Conservation (phyloP, 139 green algal genomes). For the Picochlorum sp. region DNA sequence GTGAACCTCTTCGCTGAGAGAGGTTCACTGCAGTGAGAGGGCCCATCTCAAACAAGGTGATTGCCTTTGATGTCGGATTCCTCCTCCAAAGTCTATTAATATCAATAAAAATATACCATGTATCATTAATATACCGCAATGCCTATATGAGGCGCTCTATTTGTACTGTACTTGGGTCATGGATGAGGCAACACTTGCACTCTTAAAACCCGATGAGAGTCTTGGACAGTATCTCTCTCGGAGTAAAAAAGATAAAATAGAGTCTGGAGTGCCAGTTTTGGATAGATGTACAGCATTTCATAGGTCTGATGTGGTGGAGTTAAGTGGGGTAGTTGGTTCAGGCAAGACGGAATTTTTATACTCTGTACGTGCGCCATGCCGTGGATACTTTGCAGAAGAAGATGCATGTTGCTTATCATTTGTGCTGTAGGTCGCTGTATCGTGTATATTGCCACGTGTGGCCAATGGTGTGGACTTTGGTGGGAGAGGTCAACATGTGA, state of each 20-base stretch:
- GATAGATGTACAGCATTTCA: constrained; percentile 15
- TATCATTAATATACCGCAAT: constrained; percentile 5
- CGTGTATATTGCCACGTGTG: constrained; percentile 19
- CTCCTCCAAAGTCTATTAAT: background rate
- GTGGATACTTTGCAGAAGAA: background rate
- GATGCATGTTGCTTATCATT: background rate
- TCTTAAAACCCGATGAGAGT: constrained; percentile 28
- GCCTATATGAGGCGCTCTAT: constrained; percentile 20
- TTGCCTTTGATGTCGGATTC: background rate
- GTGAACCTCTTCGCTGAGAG: no score
- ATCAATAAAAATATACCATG: no score
- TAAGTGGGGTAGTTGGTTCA: constrained; percentile 9
- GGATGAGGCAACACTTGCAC: background rate
- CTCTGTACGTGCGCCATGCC: constrained; percentile 7
- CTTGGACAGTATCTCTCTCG: constrained; percentile 18
- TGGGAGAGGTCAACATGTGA: constrained; percentile 14
- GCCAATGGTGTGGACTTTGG: constrained; percentile 9
- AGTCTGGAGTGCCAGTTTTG: constrained; percentile 23
- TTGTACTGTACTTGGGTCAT: no score
- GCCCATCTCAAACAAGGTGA: no score
- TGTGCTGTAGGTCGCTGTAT: constrained; percentile 10
- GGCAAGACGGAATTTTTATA: constrained; percentile 29
- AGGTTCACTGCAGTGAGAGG: no score
- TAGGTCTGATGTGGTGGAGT: constrained; percentile 21
- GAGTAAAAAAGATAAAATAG: constrained; percentile 15